Evolutionary conservation across 495 filamentous ascomycete species (phyloP).

Genomic region (Podospora australis): DNA sequence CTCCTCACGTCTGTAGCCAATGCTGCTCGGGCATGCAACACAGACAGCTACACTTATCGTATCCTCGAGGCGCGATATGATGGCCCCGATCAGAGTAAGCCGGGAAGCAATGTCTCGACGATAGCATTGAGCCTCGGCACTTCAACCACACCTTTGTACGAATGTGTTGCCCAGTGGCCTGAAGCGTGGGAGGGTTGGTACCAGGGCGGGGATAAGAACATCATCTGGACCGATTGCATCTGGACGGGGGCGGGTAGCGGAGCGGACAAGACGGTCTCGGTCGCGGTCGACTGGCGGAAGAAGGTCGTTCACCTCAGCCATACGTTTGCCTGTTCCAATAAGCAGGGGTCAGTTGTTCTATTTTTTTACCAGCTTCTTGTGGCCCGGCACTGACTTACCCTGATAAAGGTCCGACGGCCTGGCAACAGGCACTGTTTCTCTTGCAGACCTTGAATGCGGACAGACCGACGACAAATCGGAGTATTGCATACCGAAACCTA

Average conservation of each 20-base stretch:
- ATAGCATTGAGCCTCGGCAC: conserved; percentile 28
- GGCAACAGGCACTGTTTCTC: conserved; percentile 26
- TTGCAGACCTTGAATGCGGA: conserved; percentile 29
- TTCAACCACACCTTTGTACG: conserved; percentile 26
- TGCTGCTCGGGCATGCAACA: conserved; percentile 27
- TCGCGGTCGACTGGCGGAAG: conserved; percentile 34
- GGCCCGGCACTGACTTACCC: background rate
- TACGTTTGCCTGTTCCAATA: conserved; percentile 32
- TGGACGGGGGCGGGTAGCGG: conserved; percentile 32
- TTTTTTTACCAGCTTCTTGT: background rate
- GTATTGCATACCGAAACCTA: conserved; percentile 23
- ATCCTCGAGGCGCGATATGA: conserved; percentile 32
- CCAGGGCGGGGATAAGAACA: conserved; percentile 22
- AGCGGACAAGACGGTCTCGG: conserved; percentile 29
- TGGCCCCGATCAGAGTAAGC: conserved; percentile 24
- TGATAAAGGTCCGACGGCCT: conserved; percentile 23
- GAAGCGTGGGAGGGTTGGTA: conserved; percentile 33
- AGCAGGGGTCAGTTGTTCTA: conserved; percentile 23
- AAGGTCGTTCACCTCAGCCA: conserved; percentile 32
- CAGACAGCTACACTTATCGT: conserved; percentile 19
- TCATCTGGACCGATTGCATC: conserved; percentile 39
- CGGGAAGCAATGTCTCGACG: conserved; percentile 21
- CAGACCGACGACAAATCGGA: conserved; percentile 12
- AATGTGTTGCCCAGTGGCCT: conserved; percentile 35
- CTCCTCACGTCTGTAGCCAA: background rate